Percentiles rank a stretch among this genome's conserved stretches.
Evolutionary conservation across 306 rosid genomes (phyloP).

Genomic region (Castanopsis chinensis): DNA sequence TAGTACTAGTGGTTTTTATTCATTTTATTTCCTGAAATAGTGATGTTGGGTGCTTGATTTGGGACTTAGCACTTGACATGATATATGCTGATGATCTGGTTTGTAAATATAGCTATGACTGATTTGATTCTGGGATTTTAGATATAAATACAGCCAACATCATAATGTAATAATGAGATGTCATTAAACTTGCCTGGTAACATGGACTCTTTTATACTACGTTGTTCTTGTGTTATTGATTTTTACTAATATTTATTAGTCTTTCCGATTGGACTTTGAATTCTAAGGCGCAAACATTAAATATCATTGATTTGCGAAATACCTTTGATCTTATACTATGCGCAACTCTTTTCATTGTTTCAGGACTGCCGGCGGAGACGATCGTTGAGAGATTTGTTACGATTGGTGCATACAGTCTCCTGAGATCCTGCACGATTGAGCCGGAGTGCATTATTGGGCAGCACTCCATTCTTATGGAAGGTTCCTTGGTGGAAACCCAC

Average conservation of each 20-base stretch:
- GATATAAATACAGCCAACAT: not conserved
- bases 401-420: constrained; percentile 83
- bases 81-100: not conserved
- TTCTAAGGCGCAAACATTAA: not conserved
- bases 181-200: not conserved
- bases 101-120: not conserved
- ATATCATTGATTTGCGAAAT: constrained; percentile 6
- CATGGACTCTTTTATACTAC: constrained; percentile 3
- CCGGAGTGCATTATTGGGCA: constrained; percentile 98
- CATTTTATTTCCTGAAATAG: not conserved
- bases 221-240: not conserved
- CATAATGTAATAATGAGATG: not conserved
- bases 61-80: not conserved
- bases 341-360: constrained; percentile 25
- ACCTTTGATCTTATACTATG: constrained; percentile 8
- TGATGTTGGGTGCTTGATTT: not conserved
- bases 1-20: not conserved
- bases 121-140: not conserved
- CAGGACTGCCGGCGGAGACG: constrained; percentile 97
- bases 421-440: constrained; percentile 94
- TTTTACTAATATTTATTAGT: not conserved
- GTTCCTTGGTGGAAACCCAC: constrained; percentile 90
- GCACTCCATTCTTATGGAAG: constrained; percentile 99
- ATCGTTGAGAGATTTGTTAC: constrained; percentile 84
- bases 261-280: constrained; percentile 3